These are phyloP conservation scores for Cercospora zeae-maydis DNA, from an alignment of 2,329 filamentous ascomycete genomes.

Conservation along the genomic window DNA sequence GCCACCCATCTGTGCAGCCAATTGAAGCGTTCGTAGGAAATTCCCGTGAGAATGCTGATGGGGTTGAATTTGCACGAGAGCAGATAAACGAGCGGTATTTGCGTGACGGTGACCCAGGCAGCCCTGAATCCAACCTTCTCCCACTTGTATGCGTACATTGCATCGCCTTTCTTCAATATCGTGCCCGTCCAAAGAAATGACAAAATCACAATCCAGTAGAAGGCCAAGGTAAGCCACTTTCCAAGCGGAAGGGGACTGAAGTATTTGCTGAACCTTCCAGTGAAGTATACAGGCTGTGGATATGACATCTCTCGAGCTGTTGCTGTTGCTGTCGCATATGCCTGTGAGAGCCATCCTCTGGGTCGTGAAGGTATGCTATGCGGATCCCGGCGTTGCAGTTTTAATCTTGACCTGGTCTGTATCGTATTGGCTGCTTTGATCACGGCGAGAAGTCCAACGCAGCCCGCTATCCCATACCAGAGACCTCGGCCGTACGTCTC, in stretches of 20 bases:
- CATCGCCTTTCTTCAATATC: constrained; percentile 27
- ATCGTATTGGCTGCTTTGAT: constrained; percentile 17
- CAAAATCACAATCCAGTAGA: constrained; percentile 34
- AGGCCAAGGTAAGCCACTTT: constrained; percentile 28
- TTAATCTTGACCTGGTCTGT: constrained; percentile 20
- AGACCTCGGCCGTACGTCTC: constrained; percentile 28
- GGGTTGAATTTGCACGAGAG: constrained; percentile 43
- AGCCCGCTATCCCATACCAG: constrained; percentile 32
- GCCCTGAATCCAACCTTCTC: constrained; percentile 66
- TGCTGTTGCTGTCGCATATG: constrained; percentile 31
- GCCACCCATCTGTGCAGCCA: constrained; percentile 54
- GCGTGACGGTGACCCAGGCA: constrained; percentile 63
- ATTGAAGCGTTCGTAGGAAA: constrained; percentile 51
- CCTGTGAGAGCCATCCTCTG: constrained; percentile 21
- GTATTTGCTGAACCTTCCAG: constrained; percentile 30
- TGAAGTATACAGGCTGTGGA: constrained; percentile 33
- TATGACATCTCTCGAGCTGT: constrained; percentile 29
- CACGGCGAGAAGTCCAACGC: constrained; percentile 26
- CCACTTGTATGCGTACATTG: constrained; percentile 34
- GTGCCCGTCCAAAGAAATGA: constrained; percentile 32
- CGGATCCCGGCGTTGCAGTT: constrained; percentile 11
- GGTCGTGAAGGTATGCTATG: constrained; percentile 28
- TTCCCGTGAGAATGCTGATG: constrained; percentile 47
- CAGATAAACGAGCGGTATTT: constrained; percentile 62
- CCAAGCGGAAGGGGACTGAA: constrained; percentile 35